Evolutionary conservation across 1,139 yeast species (phyloP).

Genomic region (Debaryomyces sp.): DNA sequence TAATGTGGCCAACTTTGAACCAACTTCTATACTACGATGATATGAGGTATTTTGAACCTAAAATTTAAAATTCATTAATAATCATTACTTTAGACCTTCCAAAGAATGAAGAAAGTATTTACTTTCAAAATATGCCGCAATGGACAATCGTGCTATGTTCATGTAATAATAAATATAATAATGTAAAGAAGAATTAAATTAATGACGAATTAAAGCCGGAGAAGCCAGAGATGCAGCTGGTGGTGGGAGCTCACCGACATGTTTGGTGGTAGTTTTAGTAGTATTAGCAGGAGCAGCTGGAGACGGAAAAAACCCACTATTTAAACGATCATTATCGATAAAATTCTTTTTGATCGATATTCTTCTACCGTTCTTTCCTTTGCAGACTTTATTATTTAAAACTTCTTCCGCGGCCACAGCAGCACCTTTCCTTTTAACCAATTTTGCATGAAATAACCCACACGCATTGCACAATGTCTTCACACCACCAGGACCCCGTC

Average conservation of each 20-base stretch:
- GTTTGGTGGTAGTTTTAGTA: background rate
- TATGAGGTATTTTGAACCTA: too few relatives aligned
- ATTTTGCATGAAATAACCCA: constrained; percentile 79
- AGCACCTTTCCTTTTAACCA: constrained; percentile 68
- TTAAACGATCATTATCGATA: constrained; percentile 8
- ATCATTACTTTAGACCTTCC: background rate
- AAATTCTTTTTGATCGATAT: constrained; percentile 38
- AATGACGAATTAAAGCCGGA: background rate
- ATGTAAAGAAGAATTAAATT: background rate
- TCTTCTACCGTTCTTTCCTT: constrained; percentile 51
- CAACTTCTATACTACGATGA: too few relatives aligned
- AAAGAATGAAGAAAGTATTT: background rate
- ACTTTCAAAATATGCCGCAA: background rate
- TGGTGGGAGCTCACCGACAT: background rate
- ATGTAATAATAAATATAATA: background rate
- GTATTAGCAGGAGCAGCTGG: background rate
- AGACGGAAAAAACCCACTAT: background rate
- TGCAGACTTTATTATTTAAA: constrained; percentile 47
- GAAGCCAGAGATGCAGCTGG: background rate
- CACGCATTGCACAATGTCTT: constrained; percentile 89
- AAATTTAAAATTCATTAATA: background rate
- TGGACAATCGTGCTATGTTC: background rate
- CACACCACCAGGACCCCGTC: constrained; percentile 86
- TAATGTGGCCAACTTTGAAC: too few relatives aligned
- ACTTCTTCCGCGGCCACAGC: constrained; percentile 59